Base-by-base conservation (phyloP, 805 yeast species). In the Candida nonsorbophila region DNA sequence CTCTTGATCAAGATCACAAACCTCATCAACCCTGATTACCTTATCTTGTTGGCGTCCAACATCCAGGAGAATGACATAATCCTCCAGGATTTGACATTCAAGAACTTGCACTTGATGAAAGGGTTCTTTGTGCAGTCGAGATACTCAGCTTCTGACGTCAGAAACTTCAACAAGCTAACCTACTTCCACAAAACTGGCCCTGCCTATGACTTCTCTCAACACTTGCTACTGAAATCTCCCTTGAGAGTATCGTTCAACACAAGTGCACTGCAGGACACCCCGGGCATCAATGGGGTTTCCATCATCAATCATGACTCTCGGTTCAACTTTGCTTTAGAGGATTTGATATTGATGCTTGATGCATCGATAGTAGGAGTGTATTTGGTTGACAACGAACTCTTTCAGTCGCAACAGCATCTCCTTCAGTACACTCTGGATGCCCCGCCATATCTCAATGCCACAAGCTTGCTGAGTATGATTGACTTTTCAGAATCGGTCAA, bases 121-220 rank as follows among this genome's bases (percentile, higher is more conserved):
- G 74, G 74, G 1, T 48, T 47, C 19, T 51, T 47, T 25, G 47
- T 45, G 4, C 45, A 49, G 4, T 34, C 58, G 6, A 53, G 51
- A 30, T 62, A 73, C 47, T 59, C 78, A 20, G 56, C 84, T 0
- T 41, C 74, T 0, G 79, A 75, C 28, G 45, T 76, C 6, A 51
- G 86, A 31, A 59, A 55, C 9, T 67, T 76, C 37, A 73, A 69
- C 40, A 58, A 68, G 15, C 39, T 79, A 11, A 47, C 72, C 1
- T 71, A 77, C 42, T 67, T 82, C 40, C 88, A 82, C 51, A 58
- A 58, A 30, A 20, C 16, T 1, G 29, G 36, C 5, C 10, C 10
- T 1, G 9, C 31, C 15, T 58, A 41, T 35, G 42, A 51, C 22
- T 57, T 59, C 30, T 19, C 29, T 1, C 29, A 27, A 8, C 62